phyloP scores from a whole-genome alignment of 768 basidiomycete species.

The Auriscalpium vulgare region DNA sequence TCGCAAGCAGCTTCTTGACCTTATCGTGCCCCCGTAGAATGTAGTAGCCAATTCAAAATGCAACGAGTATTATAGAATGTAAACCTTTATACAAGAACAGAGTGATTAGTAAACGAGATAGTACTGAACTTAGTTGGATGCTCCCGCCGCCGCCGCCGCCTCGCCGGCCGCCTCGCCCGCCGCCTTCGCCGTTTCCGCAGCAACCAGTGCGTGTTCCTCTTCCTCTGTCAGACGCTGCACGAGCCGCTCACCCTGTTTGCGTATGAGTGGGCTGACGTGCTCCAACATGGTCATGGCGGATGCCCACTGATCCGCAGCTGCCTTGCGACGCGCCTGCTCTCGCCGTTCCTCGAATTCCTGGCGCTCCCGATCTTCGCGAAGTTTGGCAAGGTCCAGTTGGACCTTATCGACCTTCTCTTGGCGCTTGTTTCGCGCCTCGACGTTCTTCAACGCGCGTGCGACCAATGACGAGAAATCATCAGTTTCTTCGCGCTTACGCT shows the following conservation, averaged over 20 bases:
- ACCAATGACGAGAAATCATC: not conserved
- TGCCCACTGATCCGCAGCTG: not conserved
- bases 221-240: not conserved
- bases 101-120: too few relatives aligned
- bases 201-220: not conserved
- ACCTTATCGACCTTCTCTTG: not conserved
- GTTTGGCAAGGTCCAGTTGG: not conserved
- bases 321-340: not conserved
- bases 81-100: too few relatives aligned
- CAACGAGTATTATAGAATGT: too few relatives aligned
- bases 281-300: not conserved
- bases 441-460: not conserved
- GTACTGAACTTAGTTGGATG: too few relatives aligned
- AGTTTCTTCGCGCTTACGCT: not conserved
- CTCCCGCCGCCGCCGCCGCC: too few relatives aligned
- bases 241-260: not conserved
- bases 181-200: not conserved
- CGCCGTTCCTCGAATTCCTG: not conserved
- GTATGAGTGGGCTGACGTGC: not conserved
- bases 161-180: too few relatives aligned
- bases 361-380: not conserved
- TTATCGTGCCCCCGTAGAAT: not conserved
- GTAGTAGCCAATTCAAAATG: too few relatives aligned
- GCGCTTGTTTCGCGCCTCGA: not conserved
- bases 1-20: conserved; percentile 9